Evolutionary conservation across 805 yeast species (phyloP).

Genomic region (Yarrowia sp.): DNA sequence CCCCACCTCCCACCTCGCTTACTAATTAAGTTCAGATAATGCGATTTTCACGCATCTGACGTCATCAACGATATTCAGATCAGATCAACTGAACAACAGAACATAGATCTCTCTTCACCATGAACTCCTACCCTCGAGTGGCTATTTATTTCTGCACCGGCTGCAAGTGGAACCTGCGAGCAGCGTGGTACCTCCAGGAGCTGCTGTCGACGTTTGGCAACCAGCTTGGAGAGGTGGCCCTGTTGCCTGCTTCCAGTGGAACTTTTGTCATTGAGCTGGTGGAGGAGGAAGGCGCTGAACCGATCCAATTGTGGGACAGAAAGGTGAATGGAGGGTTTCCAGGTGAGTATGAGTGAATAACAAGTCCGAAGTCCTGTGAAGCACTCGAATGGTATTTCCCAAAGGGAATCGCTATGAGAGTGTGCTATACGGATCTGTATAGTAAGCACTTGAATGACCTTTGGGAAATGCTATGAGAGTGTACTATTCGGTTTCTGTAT

Average conservation of each 20-base stretch:
- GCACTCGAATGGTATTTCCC: too few species aligned
- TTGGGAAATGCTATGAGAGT: too few species aligned
- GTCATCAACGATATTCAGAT: constrained; percentile 11
- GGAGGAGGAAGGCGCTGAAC: constrained; percentile 49
- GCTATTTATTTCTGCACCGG: constrained; percentile 77
- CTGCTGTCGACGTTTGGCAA: constrained; percentile 78
- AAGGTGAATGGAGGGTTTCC: constrained; percentile 71
- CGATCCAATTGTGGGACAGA: constrained; percentile 66
- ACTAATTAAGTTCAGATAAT: background rate
- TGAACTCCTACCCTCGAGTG: constrained; percentile 61
- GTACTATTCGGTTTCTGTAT: too few species aligned
- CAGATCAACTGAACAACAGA: background rate
- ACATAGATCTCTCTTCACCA: background rate
- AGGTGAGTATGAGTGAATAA: constrained; percentile 5
- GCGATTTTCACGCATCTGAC: constrained; percentile 12
- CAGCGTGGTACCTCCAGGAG: constrained; percentile 88
- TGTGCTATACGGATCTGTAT: too few species aligned
- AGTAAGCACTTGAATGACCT: too few species aligned
- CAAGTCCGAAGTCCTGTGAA: too few species aligned
- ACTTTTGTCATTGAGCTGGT: constrained; percentile 66
- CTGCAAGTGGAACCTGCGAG: constrained; percentile 89
- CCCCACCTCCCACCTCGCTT: background rate
- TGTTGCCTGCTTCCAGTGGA: constrained; percentile 59
- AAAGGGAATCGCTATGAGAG: too few species aligned
- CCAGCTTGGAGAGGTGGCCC: constrained; percentile 61